Percentiles rank a stretch among this genome's conserved stretches.
phyloP scores from a whole-genome alignment of 768 basidiomycete species.

The Mrakia hoshinonis region DNA sequence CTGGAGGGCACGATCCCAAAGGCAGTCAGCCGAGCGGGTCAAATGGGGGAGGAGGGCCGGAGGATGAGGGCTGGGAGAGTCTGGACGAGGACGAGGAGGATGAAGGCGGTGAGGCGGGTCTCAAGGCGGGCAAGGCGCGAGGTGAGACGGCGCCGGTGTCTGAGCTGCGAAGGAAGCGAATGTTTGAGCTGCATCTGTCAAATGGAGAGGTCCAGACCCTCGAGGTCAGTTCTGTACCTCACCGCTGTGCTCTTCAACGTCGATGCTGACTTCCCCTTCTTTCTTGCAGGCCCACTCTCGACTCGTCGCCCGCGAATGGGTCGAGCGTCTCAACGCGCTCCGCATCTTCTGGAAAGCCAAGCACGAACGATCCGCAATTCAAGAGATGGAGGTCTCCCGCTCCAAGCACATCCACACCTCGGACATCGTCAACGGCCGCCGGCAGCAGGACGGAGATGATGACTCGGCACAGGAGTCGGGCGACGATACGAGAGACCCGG shows the following conservation, averaged over 20 bases:
- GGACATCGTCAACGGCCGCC: slow-evolving; percentile 11
- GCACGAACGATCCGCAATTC: slow-evolving; percentile 8
- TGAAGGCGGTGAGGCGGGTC: slow-evolving; percentile 13
- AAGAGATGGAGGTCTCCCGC: slow-evolving; percentile 22
- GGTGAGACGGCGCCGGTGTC: slow-evolving; percentile 31
- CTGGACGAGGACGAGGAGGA: slow-evolving; percentile 30
- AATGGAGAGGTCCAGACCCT: slow-evolving; percentile 64
- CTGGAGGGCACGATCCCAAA: background rate
- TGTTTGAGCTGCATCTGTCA: slow-evolving; percentile 66
- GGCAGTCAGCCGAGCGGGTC: slow-evolving; percentile 27
- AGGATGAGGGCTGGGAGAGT: slow-evolving; percentile 21
- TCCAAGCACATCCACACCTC: slow-evolving; percentile 8
- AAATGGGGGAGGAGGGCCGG: slow-evolving; percentile 42
- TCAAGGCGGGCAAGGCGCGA: slow-evolving; percentile 30
- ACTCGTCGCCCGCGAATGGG: slow-evolving; percentile 71
- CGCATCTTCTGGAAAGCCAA: slow-evolving; percentile 19
- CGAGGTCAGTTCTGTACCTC: slow-evolving; percentile 51
- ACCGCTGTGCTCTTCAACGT: background rate
- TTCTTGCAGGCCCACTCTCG: slow-evolving; percentile 52
- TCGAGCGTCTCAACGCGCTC: slow-evolving; percentile 46
- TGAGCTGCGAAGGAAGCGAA: slow-evolving; percentile 52
- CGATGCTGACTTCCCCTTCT: background rate
- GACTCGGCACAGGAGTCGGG: slow-evolving; percentile 28
- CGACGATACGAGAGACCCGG: slow-evolving; percentile 46
- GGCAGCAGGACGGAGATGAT: slow-evolving; percentile 3